Evolutionary conservation across 805 yeast species (phyloP).

Genomic region (Cyberlindnera lachancei): DNA sequence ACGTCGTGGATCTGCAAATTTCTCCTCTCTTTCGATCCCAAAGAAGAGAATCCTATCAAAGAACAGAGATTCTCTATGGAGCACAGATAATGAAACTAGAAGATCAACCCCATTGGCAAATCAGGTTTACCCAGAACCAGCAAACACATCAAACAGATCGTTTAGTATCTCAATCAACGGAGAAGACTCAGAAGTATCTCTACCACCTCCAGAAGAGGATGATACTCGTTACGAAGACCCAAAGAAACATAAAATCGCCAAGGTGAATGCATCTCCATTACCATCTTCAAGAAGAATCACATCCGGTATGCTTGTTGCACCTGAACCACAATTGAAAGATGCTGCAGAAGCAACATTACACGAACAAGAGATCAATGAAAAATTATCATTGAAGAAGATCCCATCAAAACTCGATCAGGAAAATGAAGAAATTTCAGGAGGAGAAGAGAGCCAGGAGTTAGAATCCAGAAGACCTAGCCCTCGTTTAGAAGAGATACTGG

Average conservation of each 20-base stretch:
- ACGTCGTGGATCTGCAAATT: constrained; percentile 18
- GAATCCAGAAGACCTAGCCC: not conserved
- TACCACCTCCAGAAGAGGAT: constrained; percentile 22
- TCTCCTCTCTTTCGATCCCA: constrained; percentile 19
- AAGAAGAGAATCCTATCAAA: constrained; percentile 16
- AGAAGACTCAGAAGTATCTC: constrained; percentile 28
- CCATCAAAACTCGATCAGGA: constrained; percentile 11
- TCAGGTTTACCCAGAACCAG: constrained; percentile 28
- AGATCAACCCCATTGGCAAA: constrained; percentile 33
- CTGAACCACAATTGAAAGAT: constrained; percentile 35
- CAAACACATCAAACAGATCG: constrained; percentile 8
- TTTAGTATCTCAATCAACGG: constrained; percentile 15
- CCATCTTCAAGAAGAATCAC: constrained; percentile 31
- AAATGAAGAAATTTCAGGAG: constrained; percentile 1
- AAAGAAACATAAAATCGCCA: constrained; percentile 14
- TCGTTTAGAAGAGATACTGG: not conserved
- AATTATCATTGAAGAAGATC: constrained; percentile 15
- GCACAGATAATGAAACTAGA: constrained; percentile 13
- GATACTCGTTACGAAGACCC: constrained; percentile 18
- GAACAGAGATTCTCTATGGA: constrained; percentile 13
- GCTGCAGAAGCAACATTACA: constrained; percentile 31
- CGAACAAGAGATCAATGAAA: constrained; percentile 28
- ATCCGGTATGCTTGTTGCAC: constrained; percentile 36
- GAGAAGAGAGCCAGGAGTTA: not conserved
- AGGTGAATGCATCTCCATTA: constrained; percentile 14